Conservation (phyloP, 1,284 basidiomycete species). For the Cutaneotrichosporon sp. region DNA sequence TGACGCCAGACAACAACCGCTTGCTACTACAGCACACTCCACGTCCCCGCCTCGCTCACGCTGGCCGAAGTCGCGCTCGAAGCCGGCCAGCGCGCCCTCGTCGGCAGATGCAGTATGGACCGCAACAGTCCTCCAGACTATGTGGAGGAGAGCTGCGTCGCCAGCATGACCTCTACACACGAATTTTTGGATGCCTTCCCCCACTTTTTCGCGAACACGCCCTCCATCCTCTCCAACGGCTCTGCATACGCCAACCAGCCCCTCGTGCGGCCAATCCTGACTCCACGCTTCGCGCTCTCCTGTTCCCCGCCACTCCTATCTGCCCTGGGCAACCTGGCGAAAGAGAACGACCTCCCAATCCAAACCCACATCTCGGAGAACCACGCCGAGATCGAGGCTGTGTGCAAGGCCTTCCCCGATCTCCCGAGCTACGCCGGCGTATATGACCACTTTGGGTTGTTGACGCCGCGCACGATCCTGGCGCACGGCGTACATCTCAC, state of each 20-base stretch:
- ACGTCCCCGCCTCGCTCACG: constrained; percentile 74
- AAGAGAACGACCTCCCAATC: constrained; percentile 57
- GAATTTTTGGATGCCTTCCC: constrained; percentile 70
- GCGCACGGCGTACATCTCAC: constrained; percentile 79
- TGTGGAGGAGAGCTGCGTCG: constrained; percentile 63
- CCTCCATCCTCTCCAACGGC: neutral
- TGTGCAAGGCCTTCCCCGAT: constrained; percentile 65
- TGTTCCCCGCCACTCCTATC: constrained; percentile 73
- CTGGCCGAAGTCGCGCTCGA: constrained; percentile 73
- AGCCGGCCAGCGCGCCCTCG: constrained; percentile 78
- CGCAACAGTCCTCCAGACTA: constrained; percentile 70
- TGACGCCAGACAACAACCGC: constrained; percentile 77
- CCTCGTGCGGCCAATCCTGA: constrained; percentile 84
- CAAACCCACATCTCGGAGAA: constrained; percentile 96
- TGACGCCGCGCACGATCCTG: constrained; percentile 77
- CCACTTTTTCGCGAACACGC: constrained; percentile 6
- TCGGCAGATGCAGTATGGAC: constrained; percentile 95
- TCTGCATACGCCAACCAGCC: constrained; percentile 21
- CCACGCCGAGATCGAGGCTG: constrained; percentile 67
- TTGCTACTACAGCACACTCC: constrained; percentile 85
- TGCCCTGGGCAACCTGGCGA: constrained; percentile 62
- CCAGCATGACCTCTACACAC: constrained; percentile 63
- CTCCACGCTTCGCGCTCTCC: constrained; percentile 93
- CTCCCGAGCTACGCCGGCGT: constrained; percentile 67
- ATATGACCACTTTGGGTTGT: constrained; percentile 76